phyloP scores from a whole-genome alignment of 2,329 filamentous ascomycete genomes.

The Phialophora chinensis region DNA sequence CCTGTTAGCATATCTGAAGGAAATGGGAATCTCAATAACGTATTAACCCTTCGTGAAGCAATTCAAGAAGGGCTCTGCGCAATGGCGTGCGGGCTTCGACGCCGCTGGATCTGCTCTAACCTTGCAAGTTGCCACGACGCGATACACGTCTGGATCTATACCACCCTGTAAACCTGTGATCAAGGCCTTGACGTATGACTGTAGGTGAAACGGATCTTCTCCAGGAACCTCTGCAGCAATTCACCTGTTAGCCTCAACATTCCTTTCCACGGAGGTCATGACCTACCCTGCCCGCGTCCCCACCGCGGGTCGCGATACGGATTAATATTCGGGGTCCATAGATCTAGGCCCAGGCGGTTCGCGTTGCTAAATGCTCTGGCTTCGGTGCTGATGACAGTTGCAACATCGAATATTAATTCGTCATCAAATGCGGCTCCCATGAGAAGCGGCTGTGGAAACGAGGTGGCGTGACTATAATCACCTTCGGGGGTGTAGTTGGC shows the following conservation, averaged over 20 bases:
- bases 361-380: slow-evolving; percentile 69
- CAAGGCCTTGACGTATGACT: slow-evolving; percentile 58
- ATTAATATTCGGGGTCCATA: slow-evolving; percentile 72
- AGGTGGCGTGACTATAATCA: slow-evolving; percentile 65
- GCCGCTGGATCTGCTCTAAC: not conserved
- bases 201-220: slow-evolving; percentile 60
- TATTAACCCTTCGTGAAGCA: not conserved
- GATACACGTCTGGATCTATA: slow-evolving; percentile 46
- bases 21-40: not conserved
- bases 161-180: slow-evolving; percentile 62
- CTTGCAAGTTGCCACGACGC: slow-evolving; percentile 63
- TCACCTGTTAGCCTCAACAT: slow-evolving; percentile 1
- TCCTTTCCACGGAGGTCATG: not conserved
- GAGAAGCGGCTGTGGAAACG: slow-evolving; percentile 68
- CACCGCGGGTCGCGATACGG: slow-evolving; percentile 68
- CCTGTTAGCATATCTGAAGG: not conserved
- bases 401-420: slow-evolving; percentile 63
- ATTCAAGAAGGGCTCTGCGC: not conserved
- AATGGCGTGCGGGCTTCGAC: not conserved
- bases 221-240: slow-evolving; percentile 57
- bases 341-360: slow-evolving; percentile 61
- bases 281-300: slow-evolving; percentile 61
- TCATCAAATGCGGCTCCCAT: slow-evolving; percentile 69
- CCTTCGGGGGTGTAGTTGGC: slow-evolving; percentile 60
- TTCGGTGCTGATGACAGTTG: slow-evolving; percentile 60